Percentiles rank a stretch among this genome's conserved stretches.
Conservation (phyloP, 768 basidiomycete species). For the Tricholoma hemisulphureum region DNA sequence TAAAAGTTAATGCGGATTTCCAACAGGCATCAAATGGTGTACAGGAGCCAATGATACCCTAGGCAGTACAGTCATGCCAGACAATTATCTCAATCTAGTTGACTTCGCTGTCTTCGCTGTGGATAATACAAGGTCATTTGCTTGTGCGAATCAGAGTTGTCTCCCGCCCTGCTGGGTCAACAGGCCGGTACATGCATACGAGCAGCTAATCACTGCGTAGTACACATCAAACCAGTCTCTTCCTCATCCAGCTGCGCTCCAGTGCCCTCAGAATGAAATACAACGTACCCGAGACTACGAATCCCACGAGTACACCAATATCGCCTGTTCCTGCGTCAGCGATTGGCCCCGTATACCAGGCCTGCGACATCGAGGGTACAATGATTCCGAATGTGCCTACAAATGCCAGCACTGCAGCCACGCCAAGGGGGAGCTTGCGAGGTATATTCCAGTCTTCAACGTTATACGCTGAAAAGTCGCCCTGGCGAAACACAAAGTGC, state of each 20-base stretch:
- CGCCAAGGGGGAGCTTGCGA: conserved; percentile 54
- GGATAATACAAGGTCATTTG: too few relatives aligned
- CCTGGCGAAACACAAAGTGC: conserved; percentile 62
- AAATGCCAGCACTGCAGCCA: conserved; percentile 56
- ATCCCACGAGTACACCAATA: conserved; percentile 67
- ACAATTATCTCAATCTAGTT: too few relatives aligned
- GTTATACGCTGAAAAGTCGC: conserved; percentile 49
- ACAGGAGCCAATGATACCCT: too few relatives aligned
- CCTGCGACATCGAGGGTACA: conserved; percentile 68
- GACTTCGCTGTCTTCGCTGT: too few relatives aligned
- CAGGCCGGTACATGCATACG: too few relatives aligned
- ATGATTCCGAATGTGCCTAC: conserved; percentile 52
- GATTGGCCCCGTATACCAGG: conserved; percentile 70
- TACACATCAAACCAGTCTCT: background rate
- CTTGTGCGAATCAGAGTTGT: too few relatives aligned
- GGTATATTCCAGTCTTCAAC: conserved; percentile 54
- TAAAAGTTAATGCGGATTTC: too few relatives aligned
- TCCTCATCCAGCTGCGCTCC: background rate
- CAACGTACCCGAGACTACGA: conserved; percentile 42
- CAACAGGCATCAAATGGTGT: too few relatives aligned
- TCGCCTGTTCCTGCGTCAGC: conserved; percentile 60
- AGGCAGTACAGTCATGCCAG: too few relatives aligned
- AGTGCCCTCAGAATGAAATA: conserved; percentile 33
- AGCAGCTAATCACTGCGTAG: too few relatives aligned
- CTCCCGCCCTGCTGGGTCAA: too few relatives aligned